Percentiles rank a stretch among this genome's conserved stretches.
Conservation (phyloP, 352 stramenopile genomes). For the Phytophthora podocarpi region DNA sequence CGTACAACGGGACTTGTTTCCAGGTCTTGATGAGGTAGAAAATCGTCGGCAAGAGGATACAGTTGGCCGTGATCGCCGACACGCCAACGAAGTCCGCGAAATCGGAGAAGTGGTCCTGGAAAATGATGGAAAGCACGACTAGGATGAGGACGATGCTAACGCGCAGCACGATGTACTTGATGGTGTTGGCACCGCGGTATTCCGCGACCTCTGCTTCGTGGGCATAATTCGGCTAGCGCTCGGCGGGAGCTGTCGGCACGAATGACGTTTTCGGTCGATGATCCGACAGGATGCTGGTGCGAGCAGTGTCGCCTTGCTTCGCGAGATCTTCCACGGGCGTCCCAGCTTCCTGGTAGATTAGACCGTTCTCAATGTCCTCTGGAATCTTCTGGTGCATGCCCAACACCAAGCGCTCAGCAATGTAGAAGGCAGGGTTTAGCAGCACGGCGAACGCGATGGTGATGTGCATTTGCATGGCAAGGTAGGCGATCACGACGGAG, state of each 20-base stretch:
- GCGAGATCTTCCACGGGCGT: slow-evolving; percentile 27
- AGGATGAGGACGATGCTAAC: slow-evolving; percentile 34
- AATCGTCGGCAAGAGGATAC: slow-evolving; percentile 22
- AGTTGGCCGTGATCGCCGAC: slow-evolving; percentile 36
- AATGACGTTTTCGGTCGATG: slow-evolving; percentile 38
- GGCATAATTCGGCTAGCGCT: slow-evolving; percentile 15
- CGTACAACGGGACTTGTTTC: slow-evolving; percentile 39
- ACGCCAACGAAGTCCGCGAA: slow-evolving; percentile 50
- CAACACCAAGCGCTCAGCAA: slow-evolving; percentile 52
- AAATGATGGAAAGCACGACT: slow-evolving; percentile 36
- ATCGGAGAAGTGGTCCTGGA: slow-evolving; percentile 46
- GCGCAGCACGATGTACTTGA: slow-evolving; percentile 34
- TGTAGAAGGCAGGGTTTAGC: slow-evolving; percentile 58
- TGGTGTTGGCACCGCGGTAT: slow-evolving; percentile 37
- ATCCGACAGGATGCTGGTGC: slow-evolving; percentile 15
- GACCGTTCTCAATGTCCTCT: slow-evolving; percentile 43
- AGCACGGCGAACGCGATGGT: slow-evolving; percentile 50
- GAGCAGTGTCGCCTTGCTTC: slow-evolving; percentile 13
- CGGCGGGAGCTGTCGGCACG: slow-evolving; percentile 28
- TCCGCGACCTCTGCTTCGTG: slow-evolving; percentile 24
- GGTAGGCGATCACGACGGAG: slow-evolving; percentile 45
- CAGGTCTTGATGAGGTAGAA: slow-evolving; percentile 49
- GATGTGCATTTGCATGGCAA: slow-evolving; percentile 49
- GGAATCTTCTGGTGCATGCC: slow-evolving; percentile 52
- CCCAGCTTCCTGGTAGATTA: slow-evolving; percentile 24